Evolutionary conservation across 1,284 basidiomycete species (phyloP), one percentile per base, ranked within the genome.

Genomic region (Ustilago sp.): DNA sequence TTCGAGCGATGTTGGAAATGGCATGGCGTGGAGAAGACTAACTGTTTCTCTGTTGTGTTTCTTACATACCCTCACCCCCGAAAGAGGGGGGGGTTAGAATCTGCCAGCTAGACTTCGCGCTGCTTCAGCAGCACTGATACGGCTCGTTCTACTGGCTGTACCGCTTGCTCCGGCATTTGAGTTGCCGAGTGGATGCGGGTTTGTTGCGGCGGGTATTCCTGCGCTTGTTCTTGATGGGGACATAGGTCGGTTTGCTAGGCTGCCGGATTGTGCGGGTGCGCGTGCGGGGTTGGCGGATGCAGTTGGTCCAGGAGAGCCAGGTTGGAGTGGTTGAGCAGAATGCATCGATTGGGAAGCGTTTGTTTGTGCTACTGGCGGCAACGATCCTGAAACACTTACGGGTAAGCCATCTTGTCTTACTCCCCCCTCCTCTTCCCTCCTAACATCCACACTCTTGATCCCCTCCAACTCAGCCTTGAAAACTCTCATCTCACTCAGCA

Each of bases 121-220:
- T 2, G 77, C 77, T 35, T 79, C 77, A 1, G 67, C 31, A n/a
- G 77, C 77, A 4, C 70, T 71, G 35, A 79, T 74, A 4, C 77
- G 35, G 4, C 66, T 70, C 4, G 74, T 35, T 1, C 77, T 74
- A 52, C 74, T 73, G 1, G 69, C 68, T 2, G 71, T 73, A 4
- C 73, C 70, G 13, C 63, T 63, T 1, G 63, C 36, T 15, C 77
- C 77, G 6, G 68, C 72, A 57, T 79, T 79, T 53, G 76, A 63
- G 31, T 65, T 74, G 7, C 73, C 77, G 35, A 74, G 76, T 13
- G 68, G 67, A 57, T 67, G 66, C 19, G 71, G 48, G 8, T 60
- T 36, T 5, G 43, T 17, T 7, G 17, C 36, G 28, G 13, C 50
- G 2, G n/a, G 11, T 1, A 50, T 31, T n/a, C 31, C 52, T 52